Evolutionary conservation across 1,284 basidiomycete genomes (phyloP), one percentile per base, ranked within the genome.

Genomic region (Fomitiporia mediterranea): DNA sequence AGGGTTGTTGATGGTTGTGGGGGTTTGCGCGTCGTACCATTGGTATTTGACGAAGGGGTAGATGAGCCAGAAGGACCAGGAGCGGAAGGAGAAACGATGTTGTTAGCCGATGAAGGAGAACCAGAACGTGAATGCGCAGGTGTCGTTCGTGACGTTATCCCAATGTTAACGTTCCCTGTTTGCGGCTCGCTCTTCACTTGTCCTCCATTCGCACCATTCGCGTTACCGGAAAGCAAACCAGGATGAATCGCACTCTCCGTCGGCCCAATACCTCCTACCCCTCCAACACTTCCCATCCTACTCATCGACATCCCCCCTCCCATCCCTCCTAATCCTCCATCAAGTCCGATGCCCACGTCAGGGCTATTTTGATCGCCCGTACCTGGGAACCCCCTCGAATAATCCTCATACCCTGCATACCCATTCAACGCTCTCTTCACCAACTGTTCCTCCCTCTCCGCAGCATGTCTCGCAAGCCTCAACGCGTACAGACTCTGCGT

Each of bases 331-430:
- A 35, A 9, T 7, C 53, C 44, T 9, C 30, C 21, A 2, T 13
- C 44, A 21, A 34, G 27, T 15, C 44, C 23, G 2, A 28, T 17
- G 7, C 37, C 44, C 13, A 15, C 39, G 11, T 23, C 27, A 8
- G 40, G 27, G 19, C 11, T 15, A n/a, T 42, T 39, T n/a, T 34
- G 15, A 2, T n/a, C 2, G 15, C 34, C 15, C 3, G 48, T 78
- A 28, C 80, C 83, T 0, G 84, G 84, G 71, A 87, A 77, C 11
- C 76, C 75, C 0, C 77, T 76, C 0, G 79, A 81, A 65, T 83
- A 87, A 59, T 87, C 83, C 0, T 80, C 76, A 59, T 85, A 87
- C 38, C 81, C 79, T 2, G 73, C 69, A 59, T 73, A 75, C 0
- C 69, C 65, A 59, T 72, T 73, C 65, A 74, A 72, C 1, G 71